Evolutionary conservation across 2,329 filamentous ascomycete species (phyloP).

Genomic region (Sclerotinia subarctica): DNA sequence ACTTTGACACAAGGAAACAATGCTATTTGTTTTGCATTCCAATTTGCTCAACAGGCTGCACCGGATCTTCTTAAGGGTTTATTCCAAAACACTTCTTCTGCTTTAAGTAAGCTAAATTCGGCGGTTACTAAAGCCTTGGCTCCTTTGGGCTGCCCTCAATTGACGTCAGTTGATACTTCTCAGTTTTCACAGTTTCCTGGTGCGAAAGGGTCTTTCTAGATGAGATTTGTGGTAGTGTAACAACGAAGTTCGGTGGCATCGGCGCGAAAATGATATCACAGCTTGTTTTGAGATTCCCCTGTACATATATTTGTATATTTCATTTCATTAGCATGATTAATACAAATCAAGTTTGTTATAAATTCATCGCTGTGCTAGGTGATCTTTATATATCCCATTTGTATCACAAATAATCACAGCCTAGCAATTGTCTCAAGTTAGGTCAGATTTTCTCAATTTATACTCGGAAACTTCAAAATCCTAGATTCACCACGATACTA

Average conservation of each 20-base stretch:
- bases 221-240: neutral
- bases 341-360: too few relatives aligned
- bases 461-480: neutral
- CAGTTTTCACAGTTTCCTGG: slow-evolving; percentile 21
- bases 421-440: too few relatives aligned
- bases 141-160: slow-evolving; percentile 16
- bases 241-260: neutral
- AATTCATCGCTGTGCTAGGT: too few relatives aligned
- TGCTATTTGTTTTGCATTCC: slow-evolving; percentile 44
- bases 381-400: too few relatives aligned
- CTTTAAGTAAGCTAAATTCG: slow-evolving; percentile 33
- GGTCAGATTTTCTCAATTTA: neutral
- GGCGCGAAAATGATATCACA: neutral
- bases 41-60: slow-evolving; percentile 41
- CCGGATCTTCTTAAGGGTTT: slow-evolving; percentile 45
- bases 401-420: too few relatives aligned
- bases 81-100: slow-evolving; percentile 36
- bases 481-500: neutral
- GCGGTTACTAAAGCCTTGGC: slow-evolving; percentile 1
- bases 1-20: slow-evolving; percentile 49
- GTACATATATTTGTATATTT: neutral
- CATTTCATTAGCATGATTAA: too few relatives aligned
- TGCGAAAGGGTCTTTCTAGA: slow-evolving; percentile 15
- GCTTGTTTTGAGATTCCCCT: neutral
- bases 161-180: slow-evolving; percentile 16